Conservation (phyloP, 306 rosid species). For the Inga leiocalycina region DNA sequence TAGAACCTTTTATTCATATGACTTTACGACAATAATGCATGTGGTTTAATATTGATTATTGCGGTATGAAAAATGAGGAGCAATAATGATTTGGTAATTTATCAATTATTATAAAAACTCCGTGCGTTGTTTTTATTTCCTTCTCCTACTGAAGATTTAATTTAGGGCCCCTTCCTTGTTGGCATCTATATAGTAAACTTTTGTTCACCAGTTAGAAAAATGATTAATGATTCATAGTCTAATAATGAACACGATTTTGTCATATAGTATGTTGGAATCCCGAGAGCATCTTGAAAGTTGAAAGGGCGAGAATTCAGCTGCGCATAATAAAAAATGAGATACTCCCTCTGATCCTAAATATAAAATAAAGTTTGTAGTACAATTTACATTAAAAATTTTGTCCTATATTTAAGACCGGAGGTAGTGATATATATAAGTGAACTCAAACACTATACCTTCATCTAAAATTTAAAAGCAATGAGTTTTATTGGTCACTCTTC, state of each 20-base stretch:
- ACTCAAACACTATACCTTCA: not conserved
- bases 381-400: no score
- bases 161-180: not conserved
- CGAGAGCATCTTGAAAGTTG: not conserved
- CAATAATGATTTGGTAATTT: slow-evolving; percentile 33
- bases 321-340: no score
- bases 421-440: not conserved
- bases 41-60: slow-evolving; percentile 8
- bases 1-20: not conserved
- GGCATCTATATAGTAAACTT: not conserved
- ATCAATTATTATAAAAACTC: slow-evolving; percentile 24
- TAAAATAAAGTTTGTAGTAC: no score
- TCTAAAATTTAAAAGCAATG: no score
- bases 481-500: no score
- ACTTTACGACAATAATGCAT: not conserved
- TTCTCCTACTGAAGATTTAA: not conserved
- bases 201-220: not conserved
- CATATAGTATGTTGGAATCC: no score
- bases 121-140: not conserved
- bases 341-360: no score
- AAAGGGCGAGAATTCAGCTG: not conserved
- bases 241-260: not conserved
- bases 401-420: no score
- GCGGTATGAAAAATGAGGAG: slow-evolving; percentile 16
- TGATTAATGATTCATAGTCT: not conserved